Evolutionary conservation across 1,139 yeast species (phyloP), one percentile per base, ranked within the genome.

Genomic region (Saccharomyces hybrid): DNA sequence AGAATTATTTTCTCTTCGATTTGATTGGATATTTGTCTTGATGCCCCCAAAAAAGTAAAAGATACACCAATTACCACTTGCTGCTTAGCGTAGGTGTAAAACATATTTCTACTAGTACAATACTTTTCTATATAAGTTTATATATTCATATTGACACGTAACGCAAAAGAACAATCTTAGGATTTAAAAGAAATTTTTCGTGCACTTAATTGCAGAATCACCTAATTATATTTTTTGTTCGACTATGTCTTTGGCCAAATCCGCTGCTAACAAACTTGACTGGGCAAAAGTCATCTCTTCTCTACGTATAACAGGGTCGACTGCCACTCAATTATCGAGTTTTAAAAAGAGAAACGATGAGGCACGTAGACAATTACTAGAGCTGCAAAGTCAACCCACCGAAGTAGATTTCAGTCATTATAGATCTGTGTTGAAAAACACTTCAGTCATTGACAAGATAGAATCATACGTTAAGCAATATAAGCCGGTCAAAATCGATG

Each of bases 301-400:
- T 63, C 82, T 93, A 71, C 97, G 97, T 58, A 82, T 93, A 73
- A 84, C 96, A 59, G 99, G 99, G 59, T 77, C 86, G 71, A 93
- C 99, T 61, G 95, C 97, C 59, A 73, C 88, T 56, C 83, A 96
- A 49, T 80, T 93, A 72, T 82, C 93, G 56, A 82, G 95, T 47
- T 93, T 93, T 86, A 93, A 91, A 79, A 93, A 95, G 87, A 88
- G 99, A 82, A 86, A 89, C 75, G 98, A 93, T 69, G 99, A 93
- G 73, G 98, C 99, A 66, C 86, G 90, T 78, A 86, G 89, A 77
- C 81, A 81, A 70, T 77, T 87, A 67, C 75, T 79, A 65, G 84
- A 83, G 60, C 80, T 91, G 67, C 78, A 83, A 70, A 77, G 80
- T 65, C 93, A 88, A 75, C 75, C 89, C 60, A 79, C 88, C 58